Conservation (phyloP, 768 basidiomycete genomes). For the Leccinellum albellum region DNA sequence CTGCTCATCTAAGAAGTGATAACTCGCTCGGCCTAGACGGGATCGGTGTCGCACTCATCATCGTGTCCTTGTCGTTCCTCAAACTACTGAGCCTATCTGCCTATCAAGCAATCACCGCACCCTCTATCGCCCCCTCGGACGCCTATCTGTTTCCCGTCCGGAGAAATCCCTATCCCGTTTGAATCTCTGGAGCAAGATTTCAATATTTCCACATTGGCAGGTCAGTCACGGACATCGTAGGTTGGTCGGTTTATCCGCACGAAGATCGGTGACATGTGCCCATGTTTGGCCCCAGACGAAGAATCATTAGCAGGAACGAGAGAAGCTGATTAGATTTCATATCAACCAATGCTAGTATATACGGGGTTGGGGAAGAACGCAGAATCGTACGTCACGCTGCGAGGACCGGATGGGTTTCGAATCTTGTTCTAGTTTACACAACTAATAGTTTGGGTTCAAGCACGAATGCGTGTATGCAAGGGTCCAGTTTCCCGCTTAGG, state of each 20-base stretch:
- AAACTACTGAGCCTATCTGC: neutral
- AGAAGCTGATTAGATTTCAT: slow-evolving; percentile 1
- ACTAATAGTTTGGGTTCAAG: neutral
- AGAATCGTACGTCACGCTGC: neutral
- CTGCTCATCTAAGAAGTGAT: neutral
- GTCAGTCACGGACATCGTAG: neutral
- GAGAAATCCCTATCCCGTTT: neutral
- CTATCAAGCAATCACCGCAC: neutral
- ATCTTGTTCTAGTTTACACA: neutral
- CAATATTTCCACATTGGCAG: neutral
- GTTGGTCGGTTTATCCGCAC: neutral
- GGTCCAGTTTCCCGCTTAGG: neutral
- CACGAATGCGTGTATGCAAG: neutral
- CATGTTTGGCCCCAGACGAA: neutral
- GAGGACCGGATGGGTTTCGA: neutral
- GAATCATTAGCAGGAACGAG: neutral
- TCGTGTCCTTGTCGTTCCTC: neutral
- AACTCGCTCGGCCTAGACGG: neutral
- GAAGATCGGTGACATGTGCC: neutral
- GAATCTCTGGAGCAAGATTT: neutral
- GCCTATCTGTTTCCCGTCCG: neutral
- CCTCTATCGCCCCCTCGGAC: neutral
- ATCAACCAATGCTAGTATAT: neutral
- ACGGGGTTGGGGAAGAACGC: neutral
- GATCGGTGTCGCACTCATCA: neutral